A percentile compares a stretch with the other conserved stretches of the same genome.
phyloP scores from a whole-genome alignment of 495 filamentous ascomycete genomes.

The Parathielavia appendiculata region DNA sequence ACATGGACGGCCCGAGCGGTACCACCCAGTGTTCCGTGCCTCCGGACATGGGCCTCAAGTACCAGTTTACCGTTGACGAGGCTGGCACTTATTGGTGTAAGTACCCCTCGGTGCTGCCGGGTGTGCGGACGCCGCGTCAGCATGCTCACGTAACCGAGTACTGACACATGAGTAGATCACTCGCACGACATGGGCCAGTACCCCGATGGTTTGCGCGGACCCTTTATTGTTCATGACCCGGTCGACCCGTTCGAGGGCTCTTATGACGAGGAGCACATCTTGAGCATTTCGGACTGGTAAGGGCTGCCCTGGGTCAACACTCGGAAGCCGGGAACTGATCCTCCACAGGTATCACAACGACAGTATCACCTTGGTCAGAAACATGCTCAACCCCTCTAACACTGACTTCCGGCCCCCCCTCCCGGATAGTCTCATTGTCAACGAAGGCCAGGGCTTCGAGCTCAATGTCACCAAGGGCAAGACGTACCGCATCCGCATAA shows the following conservation, averaged over 20 bases:
- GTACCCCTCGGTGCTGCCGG: conserved; percentile 34
- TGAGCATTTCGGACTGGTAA: conserved; percentile 58
- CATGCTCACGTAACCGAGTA: not conserved
- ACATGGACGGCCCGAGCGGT: conserved; percentile 70
- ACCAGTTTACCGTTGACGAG: conserved; percentile 63
- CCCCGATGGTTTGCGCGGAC: conserved; percentile 70
- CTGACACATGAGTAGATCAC: conserved; percentile 48
- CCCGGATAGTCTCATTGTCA: conserved; percentile 59
- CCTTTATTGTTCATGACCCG: conserved; percentile 67
- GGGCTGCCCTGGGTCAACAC: conserved; percentile 21
- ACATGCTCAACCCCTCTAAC: conserved; percentile 51
- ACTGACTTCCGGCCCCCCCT: conserved; percentile 52
- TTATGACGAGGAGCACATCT: conserved; percentile 62
- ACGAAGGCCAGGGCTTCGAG: conserved; percentile 56
- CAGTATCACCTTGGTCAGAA: conserved; percentile 49
- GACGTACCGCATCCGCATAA: conserved; percentile 71
- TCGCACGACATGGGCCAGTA: conserved; percentile 70
- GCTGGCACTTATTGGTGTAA: conserved; percentile 76
- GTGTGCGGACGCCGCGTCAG: no score
- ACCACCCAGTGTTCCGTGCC: conserved; percentile 66
- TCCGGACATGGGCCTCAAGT: conserved; percentile 57
- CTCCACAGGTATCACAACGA: conserved; percentile 53
- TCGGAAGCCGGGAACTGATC: conserved; percentile 18
- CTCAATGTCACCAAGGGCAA: conserved; percentile 60
- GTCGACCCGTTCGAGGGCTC: conserved; percentile 54